Evolutionary conservation across 768 basidiomycete species (phyloP).

Genomic region (Calocybe gangraenosa): DNA sequence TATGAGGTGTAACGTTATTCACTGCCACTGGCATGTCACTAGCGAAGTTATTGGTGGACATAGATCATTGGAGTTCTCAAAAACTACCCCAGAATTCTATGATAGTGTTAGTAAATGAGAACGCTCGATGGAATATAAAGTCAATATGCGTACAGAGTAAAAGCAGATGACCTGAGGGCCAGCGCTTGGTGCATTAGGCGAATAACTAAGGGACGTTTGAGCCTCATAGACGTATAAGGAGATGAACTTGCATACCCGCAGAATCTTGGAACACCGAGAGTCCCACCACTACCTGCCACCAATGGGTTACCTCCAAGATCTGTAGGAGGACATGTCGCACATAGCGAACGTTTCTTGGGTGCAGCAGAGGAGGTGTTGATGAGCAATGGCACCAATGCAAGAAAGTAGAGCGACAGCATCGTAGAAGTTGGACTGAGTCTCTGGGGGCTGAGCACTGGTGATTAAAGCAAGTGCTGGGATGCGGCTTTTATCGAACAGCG

Average conservation of each 20-base stretch:
- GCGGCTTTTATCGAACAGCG: too few species aligned
- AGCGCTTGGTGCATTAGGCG: not conserved
- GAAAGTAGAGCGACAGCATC: too few species aligned
- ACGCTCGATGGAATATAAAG: too few species aligned
- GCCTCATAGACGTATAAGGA: too few species aligned
- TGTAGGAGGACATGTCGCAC: constrained; percentile 10
- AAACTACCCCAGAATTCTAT: constrained; percentile 7
- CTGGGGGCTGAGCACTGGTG: too few species aligned
- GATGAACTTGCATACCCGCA: constrained; percentile 4
- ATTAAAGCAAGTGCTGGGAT: too few species aligned
- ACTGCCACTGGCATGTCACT: constrained; percentile 3
- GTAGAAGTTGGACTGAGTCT: too few species aligned
- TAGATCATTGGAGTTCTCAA: not conserved
- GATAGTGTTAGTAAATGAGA: too few species aligned
- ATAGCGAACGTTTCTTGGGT: not conserved
- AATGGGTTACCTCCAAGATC: constrained; percentile 8
- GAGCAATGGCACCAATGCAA: too few species aligned
- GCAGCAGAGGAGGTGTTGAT: not conserved
- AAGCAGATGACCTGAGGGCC: constrained; percentile 1
- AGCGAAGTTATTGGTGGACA: constrained; percentile 3
- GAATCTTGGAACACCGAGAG: constrained; percentile 10
- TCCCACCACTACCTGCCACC: constrained; percentile 9
- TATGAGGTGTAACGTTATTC: too few species aligned
- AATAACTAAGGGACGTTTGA: constrained; percentile 1
- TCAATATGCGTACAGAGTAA: constrained; percentile 5